A percentile compares a stretch with the other conserved stretches of the same genome.
Evolutionary conservation across 805 yeast species (phyloP).

Genomic region (Spathaspora boniae): DNA sequence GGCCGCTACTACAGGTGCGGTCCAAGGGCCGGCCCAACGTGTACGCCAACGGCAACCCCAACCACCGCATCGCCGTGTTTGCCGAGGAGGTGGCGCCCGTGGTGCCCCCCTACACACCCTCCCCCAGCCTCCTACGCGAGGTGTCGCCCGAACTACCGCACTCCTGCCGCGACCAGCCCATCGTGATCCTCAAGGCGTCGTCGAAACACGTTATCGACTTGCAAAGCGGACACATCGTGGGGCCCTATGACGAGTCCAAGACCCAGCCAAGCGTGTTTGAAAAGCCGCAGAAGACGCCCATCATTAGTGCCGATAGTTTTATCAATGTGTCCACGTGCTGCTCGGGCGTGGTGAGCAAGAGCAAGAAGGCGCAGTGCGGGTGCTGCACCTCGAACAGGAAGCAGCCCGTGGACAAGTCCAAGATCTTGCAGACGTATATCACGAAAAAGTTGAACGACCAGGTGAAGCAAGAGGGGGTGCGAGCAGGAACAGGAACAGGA

Average conservation of each 20-base stretch:
- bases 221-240: conserved; percentile 34
- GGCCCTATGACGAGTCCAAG: conserved; percentile 29
- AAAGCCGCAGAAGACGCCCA: conserved; percentile 19
- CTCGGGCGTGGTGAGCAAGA: conserved; percentile 15
- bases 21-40: conserved; percentile 84
- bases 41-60: conserved; percentile 45
- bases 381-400: conserved; percentile 27
- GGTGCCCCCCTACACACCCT: not conserved
- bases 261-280: conserved; percentile 9
- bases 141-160: not conserved
- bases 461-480: not conserved
- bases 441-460: conserved; percentile 15
- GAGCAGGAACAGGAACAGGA: conserved; percentile 8
- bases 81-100: conserved; percentile 38
- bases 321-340: conserved; percentile 35
- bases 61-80: conserved; percentile 57
- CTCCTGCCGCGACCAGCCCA: conserved; percentile 18
- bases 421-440: conserved; percentile 31
- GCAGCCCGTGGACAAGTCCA: conserved; percentile 29
- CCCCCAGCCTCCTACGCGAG: not conserved
- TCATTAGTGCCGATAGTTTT: conserved; percentile 29
- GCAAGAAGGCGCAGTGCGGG: conserved; percentile 21
- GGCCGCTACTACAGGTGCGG: conserved; percentile 82
- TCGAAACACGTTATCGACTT: conserved; percentile 39
- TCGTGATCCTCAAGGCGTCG: conserved; percentile 30